Evolutionary conservation across 768 basidiomycete genomes (phyloP).

Genomic region (Pleurotus cornucopiae): DNA sequence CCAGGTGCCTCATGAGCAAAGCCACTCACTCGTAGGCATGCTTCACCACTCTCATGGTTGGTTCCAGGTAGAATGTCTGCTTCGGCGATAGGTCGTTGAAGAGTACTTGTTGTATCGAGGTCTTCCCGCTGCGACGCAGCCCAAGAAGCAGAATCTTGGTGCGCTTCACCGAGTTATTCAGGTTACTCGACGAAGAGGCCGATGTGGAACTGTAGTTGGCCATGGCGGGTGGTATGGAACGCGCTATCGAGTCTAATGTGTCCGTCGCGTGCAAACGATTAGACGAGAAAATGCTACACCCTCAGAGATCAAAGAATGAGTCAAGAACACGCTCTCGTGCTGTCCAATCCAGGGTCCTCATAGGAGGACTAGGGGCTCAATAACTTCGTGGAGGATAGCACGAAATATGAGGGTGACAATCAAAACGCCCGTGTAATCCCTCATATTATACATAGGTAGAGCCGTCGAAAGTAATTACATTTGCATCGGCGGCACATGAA

Average conservation of each 20-base stretch:
- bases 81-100: conserved; percentile 81
- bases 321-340: too few species aligned
- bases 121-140: conserved; percentile 82
- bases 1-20: background rate
- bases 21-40: conserved; percentile 73
- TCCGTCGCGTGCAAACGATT: conserved; percentile 2
- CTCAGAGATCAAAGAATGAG: too few species aligned
- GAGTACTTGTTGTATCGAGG: conserved; percentile 87
- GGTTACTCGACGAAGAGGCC: conserved; percentile 7
- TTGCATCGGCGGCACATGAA: too few species aligned
- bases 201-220: background rate
- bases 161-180: conserved; percentile 29
- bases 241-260: conserved; percentile 7
- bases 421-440: too few species aligned
- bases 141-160: conserved; percentile 75
- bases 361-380: too few species aligned
- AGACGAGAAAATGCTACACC: too few species aligned
- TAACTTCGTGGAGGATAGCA: too few species aligned
- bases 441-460: too few species aligned
- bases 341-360: too few species aligned
- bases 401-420: too few species aligned
- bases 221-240: too few species aligned
- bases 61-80: conserved; percentile 87
- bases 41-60: conserved; percentile 74
- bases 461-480: too few species aligned